These are phyloP conservation scores for Phlebiopsis flavidoalba DNA, from an alignment of 768 basidiomycete genomes.

Conservation along the genomic window DNA sequence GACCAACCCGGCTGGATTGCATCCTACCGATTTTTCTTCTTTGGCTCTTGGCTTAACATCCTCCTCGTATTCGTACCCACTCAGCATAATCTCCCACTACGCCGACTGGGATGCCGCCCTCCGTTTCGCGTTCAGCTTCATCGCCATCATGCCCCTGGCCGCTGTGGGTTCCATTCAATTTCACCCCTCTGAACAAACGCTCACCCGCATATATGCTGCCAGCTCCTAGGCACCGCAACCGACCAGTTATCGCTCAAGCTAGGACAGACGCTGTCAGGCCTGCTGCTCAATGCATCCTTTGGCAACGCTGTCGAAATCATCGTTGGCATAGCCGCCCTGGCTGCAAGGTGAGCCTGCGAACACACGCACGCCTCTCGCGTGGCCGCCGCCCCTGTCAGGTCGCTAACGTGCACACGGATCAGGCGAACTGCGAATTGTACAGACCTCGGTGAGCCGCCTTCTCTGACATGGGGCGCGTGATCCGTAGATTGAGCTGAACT, in stretches of 20 bases:
- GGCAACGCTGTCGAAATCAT: slow-evolving; percentile 88
- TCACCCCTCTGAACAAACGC: not conserved
- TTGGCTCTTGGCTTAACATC: slow-evolving; percentile 67
- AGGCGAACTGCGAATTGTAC: slow-evolving; percentile 85
- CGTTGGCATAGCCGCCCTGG: slow-evolving; percentile 81
- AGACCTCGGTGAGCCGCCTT: slow-evolving; percentile 63
- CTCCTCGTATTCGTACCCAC: slow-evolving; percentile 77
- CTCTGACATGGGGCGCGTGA: not conserved
- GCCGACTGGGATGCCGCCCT: slow-evolving; percentile 70
- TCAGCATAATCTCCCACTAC: slow-evolving; percentile 61
- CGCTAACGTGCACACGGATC: not conserved
- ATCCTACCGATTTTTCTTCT: slow-evolving; percentile 58
- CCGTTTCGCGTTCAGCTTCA: slow-evolving; percentile 71
- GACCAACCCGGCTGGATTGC: slow-evolving; percentile 56
- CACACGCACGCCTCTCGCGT: not conserved
- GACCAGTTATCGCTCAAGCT: slow-evolving; percentile 75
- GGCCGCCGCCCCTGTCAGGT: not conserved
- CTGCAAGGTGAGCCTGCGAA: slow-evolving; percentile 49
- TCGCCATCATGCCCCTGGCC: slow-evolving; percentile 85
- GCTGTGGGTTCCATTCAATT: slow-evolving; percentile 43
- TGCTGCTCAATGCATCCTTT: slow-evolving; percentile 80
- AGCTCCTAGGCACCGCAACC: slow-evolving; percentile 78
- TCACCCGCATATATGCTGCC: not conserved
- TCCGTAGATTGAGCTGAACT: not conserved
- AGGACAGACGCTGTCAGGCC: slow-evolving; percentile 81